Percentiles rank a stretch among this genome's conserved stretches.
Conservation (phyloP, 495 filamentous ascomycete species). For the Hypoxylon fuscum region DNA sequence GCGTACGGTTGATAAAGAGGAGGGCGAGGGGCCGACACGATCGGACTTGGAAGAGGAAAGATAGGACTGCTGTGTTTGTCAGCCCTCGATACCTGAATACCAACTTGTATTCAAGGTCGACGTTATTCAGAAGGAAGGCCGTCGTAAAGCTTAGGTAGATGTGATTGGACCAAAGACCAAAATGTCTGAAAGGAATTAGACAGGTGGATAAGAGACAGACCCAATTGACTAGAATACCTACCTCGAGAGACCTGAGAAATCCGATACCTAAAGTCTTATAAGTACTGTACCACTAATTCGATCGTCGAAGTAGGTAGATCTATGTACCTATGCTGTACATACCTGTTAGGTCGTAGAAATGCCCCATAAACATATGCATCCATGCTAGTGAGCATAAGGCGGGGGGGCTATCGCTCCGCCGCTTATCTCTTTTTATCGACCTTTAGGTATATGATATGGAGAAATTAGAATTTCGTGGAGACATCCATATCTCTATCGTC, state of each 20-base stretch:
- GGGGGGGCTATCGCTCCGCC: too few species aligned
- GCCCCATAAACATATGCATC: too few species aligned
- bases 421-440: too few species aligned
- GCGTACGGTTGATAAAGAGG: conserved; percentile 27
- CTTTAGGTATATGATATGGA: too few species aligned
- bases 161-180: background rate
- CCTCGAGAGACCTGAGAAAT: too few species aligned
- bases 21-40: background rate
- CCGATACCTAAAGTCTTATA: too few species aligned
- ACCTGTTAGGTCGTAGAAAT: too few species aligned
- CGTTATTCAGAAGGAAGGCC: background rate
- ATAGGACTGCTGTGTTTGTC: background rate
- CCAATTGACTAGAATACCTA: conserved; percentile 1
- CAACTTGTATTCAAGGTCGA: background rate
- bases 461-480: background rate
- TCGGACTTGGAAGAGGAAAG: conserved; percentile 3
- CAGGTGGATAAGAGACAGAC: conserved; percentile 1
- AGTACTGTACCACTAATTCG: too few species aligned
- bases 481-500: too few species aligned
- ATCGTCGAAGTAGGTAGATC: too few species aligned
- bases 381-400: too few species aligned
- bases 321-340: too few species aligned
- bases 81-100: conserved; percentile 14
- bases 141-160: background rate
- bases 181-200: background rate